Evolutionary conservation across 2,329 filamentous ascomycete species (phyloP).

Genomic region (Fusarium verrucosum): DNA sequence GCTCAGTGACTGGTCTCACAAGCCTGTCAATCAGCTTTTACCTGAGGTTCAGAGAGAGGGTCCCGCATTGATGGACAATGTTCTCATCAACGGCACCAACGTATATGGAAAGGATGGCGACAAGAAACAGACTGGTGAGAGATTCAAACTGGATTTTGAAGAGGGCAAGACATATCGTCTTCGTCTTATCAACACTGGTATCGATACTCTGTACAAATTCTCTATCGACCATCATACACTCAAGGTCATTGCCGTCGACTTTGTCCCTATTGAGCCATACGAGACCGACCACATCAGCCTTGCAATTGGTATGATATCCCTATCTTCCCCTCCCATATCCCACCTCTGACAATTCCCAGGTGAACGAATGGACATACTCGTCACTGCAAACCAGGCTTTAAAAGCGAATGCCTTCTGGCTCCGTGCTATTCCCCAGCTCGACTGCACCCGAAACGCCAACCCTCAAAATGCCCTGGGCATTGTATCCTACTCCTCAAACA

Average conservation of each 20-base stretch:
- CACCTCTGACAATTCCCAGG: conserved; percentile 48
- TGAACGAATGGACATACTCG: conserved; percentile 58
- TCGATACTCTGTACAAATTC: conserved; percentile 58
- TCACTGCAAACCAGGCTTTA: conserved; percentile 53
- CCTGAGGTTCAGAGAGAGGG: conserved; percentile 25
- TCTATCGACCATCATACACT: conserved; percentile 66
- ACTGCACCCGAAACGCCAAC: conserved; percentile 54
- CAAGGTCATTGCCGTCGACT: conserved; percentile 65
- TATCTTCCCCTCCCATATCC: no score
- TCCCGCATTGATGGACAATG: conserved; percentile 52
- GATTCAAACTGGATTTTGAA: conserved; percentile 52
- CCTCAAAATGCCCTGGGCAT: conserved; percentile 59
- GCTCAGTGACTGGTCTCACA: conserved; percentile 67
- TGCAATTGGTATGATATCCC: conserved; percentile 50
- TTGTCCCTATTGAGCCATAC: conserved; percentile 67
- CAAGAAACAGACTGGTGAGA: conserved; percentile 44
- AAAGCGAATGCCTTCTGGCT: conserved; percentile 58
- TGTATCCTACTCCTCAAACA: conserved; percentile 52
- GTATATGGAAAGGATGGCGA: conserved; percentile 40
- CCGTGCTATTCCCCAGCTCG: conserved; percentile 55
- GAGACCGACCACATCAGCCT: conserved; percentile 60
- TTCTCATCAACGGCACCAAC: conserved; percentile 57
- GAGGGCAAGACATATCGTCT: conserved; percentile 57
- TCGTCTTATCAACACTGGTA: conserved; percentile 59
- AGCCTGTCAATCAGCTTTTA: conserved; percentile 52